These are phyloP conservation scores for Alternaria brassicae DNA, from an alignment of 2,329 filamentous ascomycete species.

Conservation along the genomic window DNA sequence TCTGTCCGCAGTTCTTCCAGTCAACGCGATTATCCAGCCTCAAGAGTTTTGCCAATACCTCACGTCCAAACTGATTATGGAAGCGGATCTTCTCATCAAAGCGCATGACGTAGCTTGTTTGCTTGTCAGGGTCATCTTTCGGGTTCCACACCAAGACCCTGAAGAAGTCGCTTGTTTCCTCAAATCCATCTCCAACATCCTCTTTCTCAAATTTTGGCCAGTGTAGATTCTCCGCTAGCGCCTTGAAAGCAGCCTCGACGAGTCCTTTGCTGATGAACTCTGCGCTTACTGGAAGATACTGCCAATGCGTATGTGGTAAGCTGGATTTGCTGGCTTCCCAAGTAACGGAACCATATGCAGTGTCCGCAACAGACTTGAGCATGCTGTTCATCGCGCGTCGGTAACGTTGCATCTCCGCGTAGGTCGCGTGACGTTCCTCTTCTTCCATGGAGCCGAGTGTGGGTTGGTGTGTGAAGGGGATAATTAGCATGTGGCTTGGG, in stretches of 20 bases:
- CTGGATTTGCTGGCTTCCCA: constrained; percentile 87
- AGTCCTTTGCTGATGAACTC: constrained; percentile 73
- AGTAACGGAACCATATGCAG: constrained; percentile 79
- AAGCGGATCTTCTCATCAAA: constrained; percentile 77
- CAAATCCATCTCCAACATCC: constrained; percentile 52
- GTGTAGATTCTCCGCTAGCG: constrained; percentile 79
- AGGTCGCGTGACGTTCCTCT: constrained; percentile 65
- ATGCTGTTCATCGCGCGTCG: constrained; percentile 79
- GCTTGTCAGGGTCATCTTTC: constrained; percentile 61
- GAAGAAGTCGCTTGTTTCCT: constrained; percentile 70
- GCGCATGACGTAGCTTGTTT: constrained; percentile 76
- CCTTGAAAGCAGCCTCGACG: constrained; percentile 86
- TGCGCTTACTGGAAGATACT: constrained; percentile 79
- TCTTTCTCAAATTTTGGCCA: constrained; percentile 62
- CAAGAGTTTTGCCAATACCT: constrained; percentile 87
- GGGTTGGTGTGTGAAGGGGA: constrained; percentile 82
- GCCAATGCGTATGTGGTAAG: constrained; percentile 93
- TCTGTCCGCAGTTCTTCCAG: constrained; percentile 86
- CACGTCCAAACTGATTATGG: constrained; percentile 87
- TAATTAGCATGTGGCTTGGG: constrained; percentile 88
- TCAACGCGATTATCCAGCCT: constrained; percentile 77
- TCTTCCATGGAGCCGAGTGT: constrained; percentile 73
- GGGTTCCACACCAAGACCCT: constrained; percentile 79
- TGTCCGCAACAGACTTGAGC: constrained; percentile 61
- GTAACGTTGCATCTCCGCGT: constrained; percentile 83